Evolutionary conservation across 2,329 filamentous ascomycete species (phyloP), one percentile per base, ranked within the genome.

Genomic region (Davidsoniella virescens): DNA sequence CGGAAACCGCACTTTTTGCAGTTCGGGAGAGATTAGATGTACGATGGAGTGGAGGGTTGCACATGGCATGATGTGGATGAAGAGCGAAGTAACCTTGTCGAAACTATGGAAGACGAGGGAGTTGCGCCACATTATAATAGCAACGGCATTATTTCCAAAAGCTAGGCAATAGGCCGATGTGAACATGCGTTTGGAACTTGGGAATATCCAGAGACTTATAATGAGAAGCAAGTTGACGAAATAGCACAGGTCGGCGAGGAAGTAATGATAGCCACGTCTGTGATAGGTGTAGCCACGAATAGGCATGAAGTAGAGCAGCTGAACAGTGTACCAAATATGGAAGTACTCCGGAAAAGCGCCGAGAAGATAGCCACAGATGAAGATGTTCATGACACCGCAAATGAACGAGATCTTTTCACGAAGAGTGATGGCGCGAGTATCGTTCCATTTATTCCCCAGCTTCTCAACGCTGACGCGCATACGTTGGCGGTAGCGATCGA

Each of bases 41-140:
- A 94, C 84, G 12, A 98, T 73, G 61, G 87, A 93, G 65, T 98
- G 92, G 10, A 98, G 74, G 1, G 88, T 86, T 5, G 84, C 90
- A 56, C 88, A 94, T 1, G 92, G 92, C 90, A 98, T 98, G 60
- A 98, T 94, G 65, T 98, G 92, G 58, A 98, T 95, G 68, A 98
- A 98, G n/a, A 98, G 73, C 62, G 86, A 92, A 10, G 88, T 93
- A 54, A 96, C 87, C 66, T 98, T 98, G 72, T 98, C 92, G 66
- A 98, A 80, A 61, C 87, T 94, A 70, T 98, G 92, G 64, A 98
- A 98, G 44, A 98, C 92, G 61, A 98, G 76, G 29, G 88, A 95
- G 64, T 98, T 98, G 56, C 92, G 80, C 92, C 92, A 98, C 88
- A 98, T 92, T 62, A 92, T 87, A 63, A 98, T 96, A 10, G 92